These are phyloP conservation scores for Trichosporon coremiiforme DNA, from an alignment of 1,284 basidiomycete genomes.

Conservation along the genomic window DNA sequence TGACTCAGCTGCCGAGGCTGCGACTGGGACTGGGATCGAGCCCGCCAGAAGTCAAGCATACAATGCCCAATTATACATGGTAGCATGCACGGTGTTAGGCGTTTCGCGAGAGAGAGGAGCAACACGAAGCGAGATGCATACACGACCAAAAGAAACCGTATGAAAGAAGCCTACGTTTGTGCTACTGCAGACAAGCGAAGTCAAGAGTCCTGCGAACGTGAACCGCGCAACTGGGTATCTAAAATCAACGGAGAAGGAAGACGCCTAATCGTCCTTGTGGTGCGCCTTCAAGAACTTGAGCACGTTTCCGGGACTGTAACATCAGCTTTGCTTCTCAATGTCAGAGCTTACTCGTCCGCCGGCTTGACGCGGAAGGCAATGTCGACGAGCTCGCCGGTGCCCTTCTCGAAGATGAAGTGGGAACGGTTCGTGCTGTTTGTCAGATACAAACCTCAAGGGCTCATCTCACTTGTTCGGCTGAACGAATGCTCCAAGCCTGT, in stretches of 20 bases:
- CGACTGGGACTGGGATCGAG: background rate
- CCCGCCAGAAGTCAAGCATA: too few relatives aligned
- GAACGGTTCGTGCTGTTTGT: constrained; percentile 71
- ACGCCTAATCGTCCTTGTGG: constrained; percentile 29
- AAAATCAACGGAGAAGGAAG: background rate
- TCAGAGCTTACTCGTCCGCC: constrained; percentile 62
- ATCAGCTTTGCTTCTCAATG: too few relatives aligned
- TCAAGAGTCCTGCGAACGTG: constrained; percentile 1
- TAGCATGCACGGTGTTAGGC: background rate
- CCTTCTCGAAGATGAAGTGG: constrained; percentile 87
- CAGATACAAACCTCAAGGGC: background rate
- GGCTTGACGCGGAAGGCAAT: constrained; percentile 81
- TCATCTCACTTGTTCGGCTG: constrained; percentile 62
- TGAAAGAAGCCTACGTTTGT: background rate
- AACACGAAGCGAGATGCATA: background rate
- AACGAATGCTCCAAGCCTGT: constrained; percentile 71
- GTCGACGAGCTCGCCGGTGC: constrained; percentile 74
- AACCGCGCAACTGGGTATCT: background rate
- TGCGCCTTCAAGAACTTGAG: constrained; percentile 43
- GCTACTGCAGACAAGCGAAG: background rate
- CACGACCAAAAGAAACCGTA: background rate
- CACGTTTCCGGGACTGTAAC: constrained; percentile 36
- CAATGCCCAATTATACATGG: too few relatives aligned
- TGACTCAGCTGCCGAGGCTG: background rate
- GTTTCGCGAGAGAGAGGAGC: background rate